Conservation (phyloP, 768 basidiomycete species). For the Neoboletus subvelutipes region DNA sequence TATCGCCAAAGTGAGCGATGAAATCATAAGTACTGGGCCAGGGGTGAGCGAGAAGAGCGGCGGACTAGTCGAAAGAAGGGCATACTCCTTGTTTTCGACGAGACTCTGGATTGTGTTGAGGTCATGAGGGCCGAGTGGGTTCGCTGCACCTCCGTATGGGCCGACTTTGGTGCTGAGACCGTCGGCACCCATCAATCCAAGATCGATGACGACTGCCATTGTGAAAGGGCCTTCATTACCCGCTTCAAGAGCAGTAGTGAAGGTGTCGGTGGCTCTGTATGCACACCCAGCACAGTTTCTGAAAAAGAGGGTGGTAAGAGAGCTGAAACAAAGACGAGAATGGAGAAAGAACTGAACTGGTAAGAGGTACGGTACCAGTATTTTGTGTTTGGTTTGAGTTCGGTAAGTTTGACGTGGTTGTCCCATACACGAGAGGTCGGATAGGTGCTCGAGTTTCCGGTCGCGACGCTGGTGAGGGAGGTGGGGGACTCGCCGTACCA, state of each 20-base stretch:
- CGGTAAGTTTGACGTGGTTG: slow-evolving; percentile 29
- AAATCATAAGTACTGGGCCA: slow-evolving; percentile 24
- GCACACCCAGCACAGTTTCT: slow-evolving; percentile 31
- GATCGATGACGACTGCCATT: slow-evolving; percentile 27
- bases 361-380: slow-evolving; percentile 31
- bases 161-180: slow-evolving; percentile 32
- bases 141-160: slow-evolving; percentile 20
- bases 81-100: slow-evolving; percentile 29
- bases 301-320: background rate
- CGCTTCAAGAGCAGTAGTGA: slow-evolving; percentile 21
- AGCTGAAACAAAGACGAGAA: background rate
- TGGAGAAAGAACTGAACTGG: slow-evolving; percentile 15
- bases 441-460: slow-evolving; percentile 24
- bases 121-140: slow-evolving; percentile 25
- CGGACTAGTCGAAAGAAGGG: background rate
- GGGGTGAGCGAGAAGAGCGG: background rate
- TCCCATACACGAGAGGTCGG: slow-evolving; percentile 27
- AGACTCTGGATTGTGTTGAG: slow-evolving; percentile 32
- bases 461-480: slow-evolving; percentile 19
- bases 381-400: slow-evolving; percentile 22
- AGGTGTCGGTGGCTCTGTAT: slow-evolving; percentile 25
- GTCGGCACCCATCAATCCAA: slow-evolving; percentile 29
- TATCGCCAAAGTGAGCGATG: slow-evolving; percentile 26
- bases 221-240: slow-evolving; percentile 23
- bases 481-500: slow-evolving; percentile 24